Percentiles rank a stretch among this genome's conserved stretches.
Conservation (phyloP, 2,329 filamentous ascomycete genomes). For the Elsinoe perseae region DNA sequence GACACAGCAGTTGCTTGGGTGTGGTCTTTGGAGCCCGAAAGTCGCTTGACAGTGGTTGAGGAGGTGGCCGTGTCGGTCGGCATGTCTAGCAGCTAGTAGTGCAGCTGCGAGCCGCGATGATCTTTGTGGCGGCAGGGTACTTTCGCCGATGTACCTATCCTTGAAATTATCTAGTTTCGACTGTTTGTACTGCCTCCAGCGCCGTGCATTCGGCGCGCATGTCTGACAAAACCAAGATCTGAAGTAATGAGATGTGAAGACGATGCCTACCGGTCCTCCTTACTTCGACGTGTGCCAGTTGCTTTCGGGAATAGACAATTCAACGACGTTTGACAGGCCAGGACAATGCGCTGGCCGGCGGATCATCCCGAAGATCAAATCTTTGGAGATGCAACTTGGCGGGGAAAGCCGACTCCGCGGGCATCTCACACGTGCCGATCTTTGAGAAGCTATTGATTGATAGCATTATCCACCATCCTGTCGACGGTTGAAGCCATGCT, state of each 20-base stretch:
- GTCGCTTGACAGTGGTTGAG: slow-evolving; percentile 1
- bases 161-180: neutral
- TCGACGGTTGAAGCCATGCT: neutral
- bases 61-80: slow-evolving; percentile 9
- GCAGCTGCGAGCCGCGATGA: slow-evolving; percentile 14
- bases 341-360: slow-evolving; percentile 5
- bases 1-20: slow-evolving; percentile 26
- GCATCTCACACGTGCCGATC: neutral
- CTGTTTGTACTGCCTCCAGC: neutral
- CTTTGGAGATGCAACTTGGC: neutral
- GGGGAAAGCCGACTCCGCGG: neutral
- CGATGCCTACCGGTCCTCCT: neutral
- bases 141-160: slow-evolving; percentile 8
- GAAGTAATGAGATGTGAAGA: neutral
- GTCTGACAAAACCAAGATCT: neutral
- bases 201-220: neutral
- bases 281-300: neutral
- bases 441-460: neutral
- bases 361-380: neutral
- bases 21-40: slow-evolving; percentile 12
- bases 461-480: too few relatives aligned
- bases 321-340: slow-evolving; percentile 7
- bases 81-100: slow-evolving; percentile 13
- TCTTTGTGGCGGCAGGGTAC: slow-evolving; percentile 4
- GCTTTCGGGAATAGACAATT: slow-evolving; percentile 5